phyloP scores from a whole-genome alignment of 1,284 basidiomycete species.

The Rhodotorula sp. region DNA sequence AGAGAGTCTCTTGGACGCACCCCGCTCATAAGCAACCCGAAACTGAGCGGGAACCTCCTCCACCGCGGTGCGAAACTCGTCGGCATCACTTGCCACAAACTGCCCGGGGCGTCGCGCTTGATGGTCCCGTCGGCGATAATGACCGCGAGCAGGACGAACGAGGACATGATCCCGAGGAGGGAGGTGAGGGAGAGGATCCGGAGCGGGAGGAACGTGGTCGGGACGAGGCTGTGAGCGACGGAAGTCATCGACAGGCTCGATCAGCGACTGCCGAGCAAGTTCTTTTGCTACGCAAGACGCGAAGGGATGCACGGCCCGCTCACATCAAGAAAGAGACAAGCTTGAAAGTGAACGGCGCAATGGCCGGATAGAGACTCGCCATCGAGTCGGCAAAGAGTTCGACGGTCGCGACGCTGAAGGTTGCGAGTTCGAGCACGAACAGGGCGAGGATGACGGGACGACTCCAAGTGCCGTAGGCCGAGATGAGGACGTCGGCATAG shows the following conservation, averaged over 20 bases:
- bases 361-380: constrained; percentile 65
- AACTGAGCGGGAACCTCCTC: constrained; percentile 59
- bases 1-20: constrained; percentile 54
- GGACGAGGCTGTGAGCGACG: constrained; percentile 61
- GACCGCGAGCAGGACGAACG: constrained; percentile 72
- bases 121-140: constrained; percentile 81
- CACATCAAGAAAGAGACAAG: constrained; percentile 70
- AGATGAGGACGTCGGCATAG: constrained; percentile 83
- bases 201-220: constrained; percentile 79
- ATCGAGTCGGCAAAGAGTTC: constrained; percentile 84
- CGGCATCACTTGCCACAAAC: constrained; percentile 69
- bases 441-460: constrained; percentile 67
- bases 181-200: constrained; percentile 81
- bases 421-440: constrained; percentile 50
- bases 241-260: too few relatives aligned
- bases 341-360: constrained; percentile 73
- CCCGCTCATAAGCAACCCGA: constrained; percentile 94
- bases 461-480: constrained; percentile 70
- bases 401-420: constrained; percentile 66
- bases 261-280: background rate
- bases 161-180: constrained; percentile 73
- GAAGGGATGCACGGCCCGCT: constrained; percentile 43
- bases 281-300: background rate
- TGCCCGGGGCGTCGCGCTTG: constrained; percentile 76
- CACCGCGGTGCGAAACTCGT: constrained; percentile 65